These are phyloP conservation scores for Lactuca saligna DNA, from an alignment of 129 eudicot species.

Conservation along the genomic window DNA sequence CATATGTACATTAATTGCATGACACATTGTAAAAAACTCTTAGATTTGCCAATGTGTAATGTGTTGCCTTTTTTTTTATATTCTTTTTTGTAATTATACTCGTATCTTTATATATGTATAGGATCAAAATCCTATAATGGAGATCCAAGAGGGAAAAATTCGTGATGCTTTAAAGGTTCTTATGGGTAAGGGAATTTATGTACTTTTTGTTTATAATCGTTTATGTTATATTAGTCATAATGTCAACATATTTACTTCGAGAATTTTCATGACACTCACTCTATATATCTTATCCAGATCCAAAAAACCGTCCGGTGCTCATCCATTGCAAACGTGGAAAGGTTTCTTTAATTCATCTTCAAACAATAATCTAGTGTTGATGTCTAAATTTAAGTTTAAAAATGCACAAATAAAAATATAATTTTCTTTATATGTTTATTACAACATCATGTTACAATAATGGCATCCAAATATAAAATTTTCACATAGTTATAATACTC, in stretches of 20 bases:
- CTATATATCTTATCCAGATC: slow-evolving; percentile 12
- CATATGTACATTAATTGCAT: slow-evolving; percentile 6
- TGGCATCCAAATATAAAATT: not conserved
- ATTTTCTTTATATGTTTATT: no score
- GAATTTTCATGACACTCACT: not conserved
- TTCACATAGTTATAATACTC: no score
- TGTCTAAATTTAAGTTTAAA: not conserved
- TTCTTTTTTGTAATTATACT: not conserved
- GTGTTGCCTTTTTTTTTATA: not conserved
- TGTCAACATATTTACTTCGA: not conserved
- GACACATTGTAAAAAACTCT: not conserved
- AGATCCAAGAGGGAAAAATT: slow-evolving; percentile 20
- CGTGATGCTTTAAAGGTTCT: slow-evolving; percentile 21
- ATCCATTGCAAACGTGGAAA: slow-evolving; percentile 30
- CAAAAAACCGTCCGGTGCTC: slow-evolving; percentile 16
- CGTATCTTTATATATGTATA: not conserved
- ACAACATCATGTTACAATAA: not conserved
- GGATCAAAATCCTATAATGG: slow-evolving; percentile 19
- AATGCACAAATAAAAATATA: not conserved
- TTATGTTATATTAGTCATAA: not conserved
- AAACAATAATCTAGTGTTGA: not conserved
- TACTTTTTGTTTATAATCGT: not conserved
- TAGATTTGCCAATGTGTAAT: not conserved
- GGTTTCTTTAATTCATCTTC: not conserved
- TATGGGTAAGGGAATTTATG: slow-evolving; percentile 10